phyloP scores from a whole-genome alignment of 148 eudicot species.

The Nepenthes mirabilis region DNA sequence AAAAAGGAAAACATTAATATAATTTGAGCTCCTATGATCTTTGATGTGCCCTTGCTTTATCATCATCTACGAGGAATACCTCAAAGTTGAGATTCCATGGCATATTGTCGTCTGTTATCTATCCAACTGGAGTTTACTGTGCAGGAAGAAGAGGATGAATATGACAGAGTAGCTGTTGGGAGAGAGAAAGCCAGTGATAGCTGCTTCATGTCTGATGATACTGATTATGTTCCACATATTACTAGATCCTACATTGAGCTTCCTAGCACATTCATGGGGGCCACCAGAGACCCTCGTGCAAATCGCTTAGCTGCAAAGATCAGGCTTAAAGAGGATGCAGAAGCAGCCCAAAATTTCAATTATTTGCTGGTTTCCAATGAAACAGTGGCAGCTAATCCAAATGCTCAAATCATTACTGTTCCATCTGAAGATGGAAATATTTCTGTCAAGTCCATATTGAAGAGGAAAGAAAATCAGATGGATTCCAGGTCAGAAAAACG shows the following conservation, averaged over 20 bases:
- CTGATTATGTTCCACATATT: constrained; percentile 29
- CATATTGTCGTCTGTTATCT: neutral
- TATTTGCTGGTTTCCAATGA: constrained; percentile 34
- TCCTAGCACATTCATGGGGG: constrained; percentile 34
- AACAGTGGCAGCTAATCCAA: constrained; percentile 5
- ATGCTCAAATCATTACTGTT: constrained; percentile 1
- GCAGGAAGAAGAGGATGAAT: constrained; percentile 78
- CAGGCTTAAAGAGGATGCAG: constrained; percentile 74
- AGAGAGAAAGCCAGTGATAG: constrained; percentile 38
- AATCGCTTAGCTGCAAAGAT: constrained; percentile 59
- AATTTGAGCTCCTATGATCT: no score
- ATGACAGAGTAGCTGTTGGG: constrained; percentile 62
- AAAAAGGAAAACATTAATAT: no score
- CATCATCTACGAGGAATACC: neutral
- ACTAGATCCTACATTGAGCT: constrained; percentile 23
- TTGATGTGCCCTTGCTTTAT: no score
- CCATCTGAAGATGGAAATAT: constrained; percentile 9
- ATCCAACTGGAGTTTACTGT: constrained; percentile 2
- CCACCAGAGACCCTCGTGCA: constrained; percentile 65
- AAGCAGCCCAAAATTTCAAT: constrained; percentile 34
- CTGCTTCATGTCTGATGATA: constrained; percentile 38
- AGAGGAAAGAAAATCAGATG: constrained; percentile 32
- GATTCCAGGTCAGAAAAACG: constrained; percentile 34
- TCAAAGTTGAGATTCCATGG: neutral
- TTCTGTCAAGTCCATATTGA: constrained; percentile 42